Evolutionary conservation across 1,284 basidiomycete species (phyloP).

Genomic region (Leccinum subspadiceum): DNA sequence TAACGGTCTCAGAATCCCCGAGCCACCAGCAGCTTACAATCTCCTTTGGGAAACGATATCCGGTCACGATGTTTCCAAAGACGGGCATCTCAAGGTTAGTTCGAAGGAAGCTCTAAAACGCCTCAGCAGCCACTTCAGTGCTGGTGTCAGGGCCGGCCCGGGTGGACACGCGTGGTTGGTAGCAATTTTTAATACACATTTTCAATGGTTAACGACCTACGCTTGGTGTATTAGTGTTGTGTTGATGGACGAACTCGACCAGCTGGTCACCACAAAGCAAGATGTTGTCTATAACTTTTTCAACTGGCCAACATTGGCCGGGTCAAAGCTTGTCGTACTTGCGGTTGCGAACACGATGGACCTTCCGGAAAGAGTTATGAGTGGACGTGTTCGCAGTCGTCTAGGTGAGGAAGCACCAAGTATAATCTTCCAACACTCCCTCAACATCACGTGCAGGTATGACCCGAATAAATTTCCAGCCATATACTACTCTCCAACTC

Average conservation of each 20-base stretch:
- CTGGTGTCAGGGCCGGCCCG: constrained; percentile 55
- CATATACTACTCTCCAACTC: constrained; percentile 83
- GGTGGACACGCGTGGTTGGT: constrained; percentile 67
- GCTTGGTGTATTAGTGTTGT: constrained; percentile 66
- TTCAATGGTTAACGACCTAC: neutral
- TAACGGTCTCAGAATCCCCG: constrained; percentile 91
- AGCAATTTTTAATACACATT: constrained; percentile 11
- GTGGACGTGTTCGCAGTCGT: constrained; percentile 88
- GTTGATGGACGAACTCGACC: constrained; percentile 97
- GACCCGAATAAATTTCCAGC: constrained; percentile 92
- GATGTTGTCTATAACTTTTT: constrained; percentile 99
- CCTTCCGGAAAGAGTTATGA: constrained; percentile 91
- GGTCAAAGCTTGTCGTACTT: constrained; percentile 88
- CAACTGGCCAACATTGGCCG: constrained; percentile 94
- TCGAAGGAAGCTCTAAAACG: constrained; percentile 71
- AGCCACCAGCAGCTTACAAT: constrained; percentile 84
- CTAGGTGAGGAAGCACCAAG: constrained; percentile 58
- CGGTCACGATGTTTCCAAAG: constrained; percentile 61
- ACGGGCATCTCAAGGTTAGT: constrained; percentile 64
- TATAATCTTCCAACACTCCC: neutral
- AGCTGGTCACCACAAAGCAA: constrained; percentile 93
- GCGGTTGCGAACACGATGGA: constrained; percentile 99
- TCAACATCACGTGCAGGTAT: constrained; percentile 59
- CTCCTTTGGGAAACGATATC: constrained; percentile 88
- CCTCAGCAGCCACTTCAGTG: constrained; percentile 62